phyloP scores from a whole-genome alignment of 345 rosid species.

The Trapa incisa region DNA sequence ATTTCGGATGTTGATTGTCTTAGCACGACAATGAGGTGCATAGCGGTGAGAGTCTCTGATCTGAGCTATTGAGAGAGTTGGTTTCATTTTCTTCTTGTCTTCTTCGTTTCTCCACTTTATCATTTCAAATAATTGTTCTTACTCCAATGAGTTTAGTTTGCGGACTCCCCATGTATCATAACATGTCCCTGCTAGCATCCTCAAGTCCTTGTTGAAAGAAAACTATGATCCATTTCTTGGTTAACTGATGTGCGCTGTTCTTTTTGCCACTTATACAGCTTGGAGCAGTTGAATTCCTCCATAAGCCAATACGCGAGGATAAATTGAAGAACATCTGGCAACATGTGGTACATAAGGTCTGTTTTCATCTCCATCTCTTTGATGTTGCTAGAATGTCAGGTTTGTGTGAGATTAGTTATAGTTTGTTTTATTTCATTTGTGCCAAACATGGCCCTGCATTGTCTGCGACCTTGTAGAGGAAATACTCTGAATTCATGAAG shows the following conservation, averaged over 20 bases:
- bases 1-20: slow-evolving; percentile 67
- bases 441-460: background rate
- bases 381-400: background rate
- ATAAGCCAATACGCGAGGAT: slow-evolving; percentile 66
- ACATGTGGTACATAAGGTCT: slow-evolving; percentile 90
- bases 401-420: background rate
- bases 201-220: background rate
- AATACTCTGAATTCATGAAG: slow-evolving; percentile 17
- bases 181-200: background rate
- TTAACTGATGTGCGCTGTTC: background rate
- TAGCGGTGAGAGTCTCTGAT: slow-evolving; percentile 50
- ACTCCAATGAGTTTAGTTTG: background rate
- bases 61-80: background rate
- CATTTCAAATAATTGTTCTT: background rate
- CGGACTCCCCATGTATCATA: background rate
- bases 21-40: slow-evolving; percentile 83
- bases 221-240: background rate
- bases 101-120: background rate
- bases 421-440: background rate
- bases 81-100: background rate
- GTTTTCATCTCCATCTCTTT: slow-evolving; percentile 1
- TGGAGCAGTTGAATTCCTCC: slow-evolving; percentile 95
- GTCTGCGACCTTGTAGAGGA: background rate
- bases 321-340: slow-evolving; percentile 91
- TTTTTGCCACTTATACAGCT: slow-evolving; percentile 39